Evolutionary conservation across 352 stramenopile species (phyloP).

Genomic region (Plasmopara halstedii): DNA sequence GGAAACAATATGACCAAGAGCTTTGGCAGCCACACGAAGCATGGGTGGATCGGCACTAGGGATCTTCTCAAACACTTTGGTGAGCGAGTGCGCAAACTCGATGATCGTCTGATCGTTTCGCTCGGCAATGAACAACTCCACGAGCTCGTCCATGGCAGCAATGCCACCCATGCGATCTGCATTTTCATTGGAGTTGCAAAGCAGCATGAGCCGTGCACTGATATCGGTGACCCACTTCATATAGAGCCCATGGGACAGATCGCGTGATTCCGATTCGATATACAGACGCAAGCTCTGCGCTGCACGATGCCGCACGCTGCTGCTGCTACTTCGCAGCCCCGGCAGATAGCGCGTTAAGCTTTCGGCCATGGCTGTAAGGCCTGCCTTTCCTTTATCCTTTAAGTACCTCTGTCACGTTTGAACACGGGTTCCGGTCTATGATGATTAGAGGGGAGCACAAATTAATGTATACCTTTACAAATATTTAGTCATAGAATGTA

Average conservation of each 20-base stretch:
- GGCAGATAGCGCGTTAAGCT: slow-evolving; percentile 71
- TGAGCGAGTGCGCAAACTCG: slow-evolving; percentile 83
- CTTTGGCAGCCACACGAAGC: slow-evolving; percentile 67
- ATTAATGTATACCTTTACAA: neutral
- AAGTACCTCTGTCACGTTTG: too few species aligned
- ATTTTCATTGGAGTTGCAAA: slow-evolving; percentile 74
- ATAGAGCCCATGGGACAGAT: slow-evolving; percentile 77
- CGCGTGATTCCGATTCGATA: slow-evolving; percentile 82
- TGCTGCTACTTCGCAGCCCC: slow-evolving; percentile 60
- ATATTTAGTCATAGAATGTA: neutral
- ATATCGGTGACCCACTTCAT: slow-evolving; percentile 85
- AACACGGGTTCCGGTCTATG: too few species aligned
- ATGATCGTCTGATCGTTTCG: slow-evolving; percentile 87
- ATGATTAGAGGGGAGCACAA: slow-evolving; percentile 6
- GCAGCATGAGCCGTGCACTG: slow-evolving; percentile 70
- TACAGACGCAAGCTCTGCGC: slow-evolving; percentile 71
- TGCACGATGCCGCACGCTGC: slow-evolving; percentile 48
- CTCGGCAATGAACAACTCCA: slow-evolving; percentile 85
- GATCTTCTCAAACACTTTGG: slow-evolving; percentile 85
- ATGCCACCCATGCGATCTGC: slow-evolving; percentile 80
- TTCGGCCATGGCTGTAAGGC: slow-evolving; percentile 34
- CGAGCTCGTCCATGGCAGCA: slow-evolving; percentile 83
- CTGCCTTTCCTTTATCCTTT: slow-evolving; percentile 2
- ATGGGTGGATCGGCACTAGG: slow-evolving; percentile 61
- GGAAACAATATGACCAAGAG: slow-evolving; percentile 82